Base-by-base conservation (phyloP, 805 yeast species). In the Candida suzukii region DNA sequence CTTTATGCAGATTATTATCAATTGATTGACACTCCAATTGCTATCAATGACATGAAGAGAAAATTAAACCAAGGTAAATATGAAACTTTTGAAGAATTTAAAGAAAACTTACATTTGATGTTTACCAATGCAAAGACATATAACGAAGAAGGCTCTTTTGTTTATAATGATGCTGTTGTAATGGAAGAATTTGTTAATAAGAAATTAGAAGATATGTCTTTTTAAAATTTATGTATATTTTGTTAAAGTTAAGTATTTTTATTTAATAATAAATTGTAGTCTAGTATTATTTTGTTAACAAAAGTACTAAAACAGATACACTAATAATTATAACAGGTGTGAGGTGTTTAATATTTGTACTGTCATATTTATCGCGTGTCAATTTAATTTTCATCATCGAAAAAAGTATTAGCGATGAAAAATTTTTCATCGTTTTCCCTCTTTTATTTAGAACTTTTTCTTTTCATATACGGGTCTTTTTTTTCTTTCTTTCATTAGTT, bases 1-100 rank as follows among this genome's bases (percentile, higher is more conserved):
- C 57, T 78, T 41, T 91, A 88, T 58, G 93, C 96, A 0, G 97
- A 91, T 61, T 91, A 91, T 59, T 91, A 83, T 50, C 66, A 70
- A 61, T 66, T 80, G 49, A 80, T 81, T 46, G 61, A 66, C 47
- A 61, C 63, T 41, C 88, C 90, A 2, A 74, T 80, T 20, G 71
- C 88, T 2, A 59, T 84, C 39, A 67, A 67, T 39, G 76, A 70
- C 47, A 64, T 83, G 41, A 66, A 64, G 44, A 78, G 74, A 60
- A 69, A 68, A 40, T 53, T 80, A 41, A 66, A 68, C 18, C 52
- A 55, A 21, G 60, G 56, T 5, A 44, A 45, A 17, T 70, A 70
- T 44, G 44, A 37, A 18, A 54, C 66, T 21, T 60, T 68, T 32
- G 74, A 67, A 10, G 77, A 70, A 26, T 68, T 83, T 49, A 60